phyloP scores from a whole-genome alignment of 768 basidiomycete species.

The Leucosporidium scottii region DNA sequence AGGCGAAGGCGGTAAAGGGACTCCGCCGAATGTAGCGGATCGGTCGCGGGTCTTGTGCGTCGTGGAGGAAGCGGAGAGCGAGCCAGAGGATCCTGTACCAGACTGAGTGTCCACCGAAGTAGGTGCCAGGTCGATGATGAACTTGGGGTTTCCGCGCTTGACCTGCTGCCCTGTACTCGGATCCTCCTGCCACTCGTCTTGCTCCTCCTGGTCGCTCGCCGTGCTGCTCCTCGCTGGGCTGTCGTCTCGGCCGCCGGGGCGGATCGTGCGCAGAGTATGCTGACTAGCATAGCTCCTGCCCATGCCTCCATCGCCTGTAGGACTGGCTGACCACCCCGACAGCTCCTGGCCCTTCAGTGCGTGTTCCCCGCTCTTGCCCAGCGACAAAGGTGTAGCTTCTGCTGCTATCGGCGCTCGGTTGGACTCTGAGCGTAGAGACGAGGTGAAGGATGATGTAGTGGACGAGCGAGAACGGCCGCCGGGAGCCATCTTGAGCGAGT shows the following conservation, averaged over 20 bases:
- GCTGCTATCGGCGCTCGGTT: neutral
- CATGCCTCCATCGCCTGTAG: neutral
- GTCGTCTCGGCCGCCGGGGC: too few species aligned
- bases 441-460: neutral
- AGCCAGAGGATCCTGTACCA: too few species aligned
- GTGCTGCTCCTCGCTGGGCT: too few species aligned
- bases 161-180: too few species aligned
- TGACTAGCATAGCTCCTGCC: neutral
- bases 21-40: slow-evolving; percentile 17
- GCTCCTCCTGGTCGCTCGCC: too few species aligned
- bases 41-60: slow-evolving; percentile 6
- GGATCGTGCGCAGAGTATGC: too few species aligned
- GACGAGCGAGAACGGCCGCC: neutral
- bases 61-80: neutral
- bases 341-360: neutral
- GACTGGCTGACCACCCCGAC: neutral
- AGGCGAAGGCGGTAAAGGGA: slow-evolving; percentile 11
- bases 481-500: too few species aligned
- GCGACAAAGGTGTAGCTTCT: neutral
- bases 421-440: neutral
- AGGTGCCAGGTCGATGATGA: too few species aligned
- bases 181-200: too few species aligned
- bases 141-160: too few species aligned
- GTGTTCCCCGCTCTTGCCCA: neutral
- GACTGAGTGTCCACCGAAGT: too few species aligned